Conservation (phyloP, 2,329 filamentous ascomycete genomes). For the Ploettnerulaceae sp. region DNA sequence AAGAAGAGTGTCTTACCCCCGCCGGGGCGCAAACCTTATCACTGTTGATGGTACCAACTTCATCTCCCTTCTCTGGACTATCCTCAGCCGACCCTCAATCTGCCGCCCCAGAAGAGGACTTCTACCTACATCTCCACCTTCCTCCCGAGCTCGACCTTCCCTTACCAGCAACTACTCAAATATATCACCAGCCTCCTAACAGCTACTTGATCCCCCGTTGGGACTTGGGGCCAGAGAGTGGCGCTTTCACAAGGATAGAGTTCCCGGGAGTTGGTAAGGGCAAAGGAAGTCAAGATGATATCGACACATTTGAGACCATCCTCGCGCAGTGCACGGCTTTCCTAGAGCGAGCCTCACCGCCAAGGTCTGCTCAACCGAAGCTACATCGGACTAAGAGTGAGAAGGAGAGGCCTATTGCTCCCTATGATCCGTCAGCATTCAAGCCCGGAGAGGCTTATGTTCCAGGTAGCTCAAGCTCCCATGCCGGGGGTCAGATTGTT, state of each 20-base stretch:
- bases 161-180: slow-evolving; percentile 90
- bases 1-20: slow-evolving; percentile 75
- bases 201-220: slow-evolving; percentile 94
- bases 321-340: slow-evolving; percentile 97
- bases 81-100: slow-evolving; percentile 51
- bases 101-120: slow-evolving; percentile 72
- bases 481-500: slow-evolving; percentile 72
- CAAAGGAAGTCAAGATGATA: slow-evolving; percentile 77
- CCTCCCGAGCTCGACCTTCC: slow-evolving; percentile 92
- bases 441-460: slow-evolving; percentile 75
- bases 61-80: slow-evolving; percentile 57
- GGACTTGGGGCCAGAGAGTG: slow-evolving; percentile 83
- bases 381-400: slow-evolving; percentile 30
- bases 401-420: slow-evolving; percentile 37
- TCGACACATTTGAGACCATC: slow-evolving; percentile 96
- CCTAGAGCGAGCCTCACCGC: slow-evolving; percentile 71
- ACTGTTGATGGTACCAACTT: slow-evolving; percentile 91
- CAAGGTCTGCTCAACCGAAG: slow-evolving; percentile 23
- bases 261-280: slow-evolving; percentile 73
- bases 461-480: slow-evolving; percentile 53
- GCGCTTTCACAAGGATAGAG: slow-evolving; percentile 88
- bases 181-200: slow-evolving; percentile 89
- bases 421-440: slow-evolving; percentile 80
- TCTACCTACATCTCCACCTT: slow-evolving; percentile 92
- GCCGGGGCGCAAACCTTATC: slow-evolving; percentile 88